Base-by-base conservation (phyloP, 257 asterid species). In the Nicotiana undulata region DNA sequence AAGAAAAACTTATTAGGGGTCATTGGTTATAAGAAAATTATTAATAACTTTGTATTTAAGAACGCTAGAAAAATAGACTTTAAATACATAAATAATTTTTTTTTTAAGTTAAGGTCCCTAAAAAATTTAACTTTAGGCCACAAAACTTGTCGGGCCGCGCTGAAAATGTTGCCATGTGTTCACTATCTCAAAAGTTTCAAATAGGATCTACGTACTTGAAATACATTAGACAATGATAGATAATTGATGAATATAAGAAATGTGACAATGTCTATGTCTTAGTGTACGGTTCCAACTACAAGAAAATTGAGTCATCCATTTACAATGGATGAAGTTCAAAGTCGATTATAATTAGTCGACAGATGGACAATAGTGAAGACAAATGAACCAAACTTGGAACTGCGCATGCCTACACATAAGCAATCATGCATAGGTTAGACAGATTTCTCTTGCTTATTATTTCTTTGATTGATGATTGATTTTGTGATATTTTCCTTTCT, bases 101-200 rank as follows among this genome's bases (percentile, higher is more conserved):
- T n/a, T n/a, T n/a, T n/a, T n/a, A n/a, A n/a, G n/a, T n/a, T n/a
- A n/a, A n/a, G n/a, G n/a, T n/a, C n/a, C n/a, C n/a, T n/a, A n/a
- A n/a, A n/a, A n/a, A n/a, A n/a, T n/a, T n/a, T n/a, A n/a, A n/a
- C n/a, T n/a, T n/a, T n/a, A n/a, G n/a, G n/a, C n/a, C n/a, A n/a
- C n/a, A n/a, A n/a, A n/a, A n/a, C n/a, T n/a, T n/a, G n/a, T n/a
- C n/a, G n/a, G n/a, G n/a, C n/a, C n/a, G n/a, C n/a, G n/a, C n/a
- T n/a, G n/a, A n/a, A n/a, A n/a, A n/a, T n/a, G n/a, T n/a, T 72
- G 60, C 7, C 59, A 72, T 46, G 77, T 72, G 77, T 72, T 22
- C 56, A 20, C 32, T 32, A n/a, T 20, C 22, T 46, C 77, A 12
- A 20, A 12, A 44, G 34, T 44, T 44, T 70, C 34, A 44, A 22